A percentile compares a stretch with the other conserved stretches of the same genome.
Evolutionary conservation across 2,329 filamentous ascomycete species (phyloP).

Genomic region (Beauveria varroae): DNA sequence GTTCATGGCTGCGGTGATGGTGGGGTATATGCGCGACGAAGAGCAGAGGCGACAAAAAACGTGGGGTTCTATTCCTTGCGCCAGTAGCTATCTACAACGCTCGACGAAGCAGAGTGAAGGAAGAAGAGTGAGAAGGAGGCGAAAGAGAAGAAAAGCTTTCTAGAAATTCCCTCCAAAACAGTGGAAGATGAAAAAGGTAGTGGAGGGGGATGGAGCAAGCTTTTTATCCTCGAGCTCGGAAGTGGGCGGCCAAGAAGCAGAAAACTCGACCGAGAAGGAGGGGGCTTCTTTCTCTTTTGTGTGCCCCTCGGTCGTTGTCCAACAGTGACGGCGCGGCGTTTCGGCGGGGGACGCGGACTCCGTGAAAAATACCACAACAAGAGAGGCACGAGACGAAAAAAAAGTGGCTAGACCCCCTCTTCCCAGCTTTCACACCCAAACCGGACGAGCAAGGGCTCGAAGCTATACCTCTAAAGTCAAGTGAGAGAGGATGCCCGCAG

Average conservation of each 20-base stretch:
- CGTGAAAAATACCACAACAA: background rate
- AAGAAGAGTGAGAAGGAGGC: background rate
- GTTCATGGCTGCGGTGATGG: conserved; percentile 32
- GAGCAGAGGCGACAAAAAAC: background rate
- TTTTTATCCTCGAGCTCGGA: conserved; percentile 6
- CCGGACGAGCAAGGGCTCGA: conserved; percentile 4
- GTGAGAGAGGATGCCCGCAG: background rate
- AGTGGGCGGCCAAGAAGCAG: conserved; percentile 5
- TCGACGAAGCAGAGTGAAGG: background rate
- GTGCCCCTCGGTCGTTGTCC: background rate
- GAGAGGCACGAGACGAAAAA: background rate
- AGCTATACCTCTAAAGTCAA: conserved; percentile 13
- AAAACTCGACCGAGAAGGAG: background rate
- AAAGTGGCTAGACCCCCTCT: background rate
- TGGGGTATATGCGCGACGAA: background rate
- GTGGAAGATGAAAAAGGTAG: background rate
- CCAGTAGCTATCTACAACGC: background rate
- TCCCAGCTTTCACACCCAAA: background rate
- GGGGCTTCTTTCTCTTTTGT: background rate
- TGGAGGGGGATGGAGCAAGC: background rate
- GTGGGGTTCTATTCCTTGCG: background rate
- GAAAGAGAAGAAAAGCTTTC: background rate
- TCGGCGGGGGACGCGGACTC: conserved; percentile 7
- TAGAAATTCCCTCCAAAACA: background rate
- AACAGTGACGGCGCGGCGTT: background rate